Evolutionary conservation across 768 basidiomycete species (phyloP), one percentile per base, ranked within the genome.

Genomic region (Mycena amicta): DNA sequence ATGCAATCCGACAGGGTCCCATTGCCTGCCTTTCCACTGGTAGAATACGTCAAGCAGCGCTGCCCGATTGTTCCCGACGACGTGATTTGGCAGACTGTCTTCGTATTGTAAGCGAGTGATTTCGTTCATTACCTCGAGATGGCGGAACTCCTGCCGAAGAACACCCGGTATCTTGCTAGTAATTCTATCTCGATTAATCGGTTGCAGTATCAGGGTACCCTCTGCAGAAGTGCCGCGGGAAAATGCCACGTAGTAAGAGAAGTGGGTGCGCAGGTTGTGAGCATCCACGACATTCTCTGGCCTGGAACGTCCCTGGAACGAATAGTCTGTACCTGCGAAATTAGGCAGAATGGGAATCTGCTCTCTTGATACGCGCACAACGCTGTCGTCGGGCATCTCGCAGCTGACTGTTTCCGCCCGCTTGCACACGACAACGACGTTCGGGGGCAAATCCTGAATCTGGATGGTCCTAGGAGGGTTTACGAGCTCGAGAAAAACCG

Each of bases 241-340:
- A 1, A 76, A 43, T 2, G 67, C 64, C 5, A 73, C 74, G 49
- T 74, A 75, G 52, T 70, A 71, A 11, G 68, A 57, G 23, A 69
- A 69, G 55, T 73, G 71, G 37, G 20, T 59, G 22, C 43, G 26
- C 13, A 61, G 60, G 43, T 68, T 63, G 50, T 63, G 52, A 4
- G 73, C 47, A 52, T 74, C 69, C 2, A 69, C 67, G 1, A 67
- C 52, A 66, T 74, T 73, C 3, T 57, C 30, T 16, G 27, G 28
- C 33, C 68, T 56, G 15, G 72, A 71, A 50, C 70, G 72, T 3
- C 74, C 74, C 57, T 75, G 74, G 1, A 71, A 72, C 5, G 68
- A 61, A 60, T 70, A 75, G 53, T 73, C 74, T 3, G 74, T 74
- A 71, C 74, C 73, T 18, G 71, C 63, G 60, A 73, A 74, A 53